A percentile compares a stretch with the other conserved stretches of the same genome.
phyloP scores from a whole-genome alignment of 164 flowering plant genomes.

The Annona cherimola region DNA sequence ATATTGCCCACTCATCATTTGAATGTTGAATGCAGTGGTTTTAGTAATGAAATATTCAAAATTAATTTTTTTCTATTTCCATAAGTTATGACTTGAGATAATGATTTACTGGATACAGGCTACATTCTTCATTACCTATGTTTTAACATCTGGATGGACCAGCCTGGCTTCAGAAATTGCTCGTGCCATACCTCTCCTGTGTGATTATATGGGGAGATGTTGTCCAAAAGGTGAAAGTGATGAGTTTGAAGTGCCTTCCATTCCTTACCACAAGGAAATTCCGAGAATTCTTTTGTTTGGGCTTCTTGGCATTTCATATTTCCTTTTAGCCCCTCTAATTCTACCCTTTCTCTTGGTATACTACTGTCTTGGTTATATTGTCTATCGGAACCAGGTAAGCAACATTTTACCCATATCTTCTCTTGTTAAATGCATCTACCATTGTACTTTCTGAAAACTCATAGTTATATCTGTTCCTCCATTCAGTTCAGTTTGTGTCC shows the following conservation, averaged over 20 bases:
- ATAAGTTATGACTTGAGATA: neutral
- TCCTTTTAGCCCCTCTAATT: conserved; percentile 85
- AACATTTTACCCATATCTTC: neutral
- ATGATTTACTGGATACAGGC: conserved; percentile 44
- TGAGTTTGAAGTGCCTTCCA: conserved; percentile 49
- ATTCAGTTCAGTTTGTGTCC: neutral
- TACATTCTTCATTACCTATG: conserved; percentile 83
- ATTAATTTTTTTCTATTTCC: neutral
- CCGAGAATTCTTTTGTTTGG: conserved; percentile 74
- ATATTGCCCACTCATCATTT: neutral
- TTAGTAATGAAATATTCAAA: neutral
- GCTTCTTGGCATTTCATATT: conserved; percentile 84
- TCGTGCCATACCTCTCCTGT: conserved; percentile 41
- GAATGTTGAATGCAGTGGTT: neutral
- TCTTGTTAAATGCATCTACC: neutral
- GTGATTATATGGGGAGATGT: conserved; percentile 31
- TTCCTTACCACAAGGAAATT: conserved; percentile 60
- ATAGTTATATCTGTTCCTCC: neutral
- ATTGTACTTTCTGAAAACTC: neutral
- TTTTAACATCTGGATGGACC: conserved; percentile 94
- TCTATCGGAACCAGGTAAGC: conserved; percentile 86
- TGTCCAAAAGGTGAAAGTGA: conserved; percentile 24
- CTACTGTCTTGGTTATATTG: conserved; percentile 70
- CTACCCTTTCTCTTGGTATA: conserved; percentile 79
- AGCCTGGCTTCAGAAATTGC: conserved; percentile 64